Evolutionary conservation across 2,329 filamentous ascomycete species (phyloP).

Genomic region (Paradendryphiella salina): DNA sequence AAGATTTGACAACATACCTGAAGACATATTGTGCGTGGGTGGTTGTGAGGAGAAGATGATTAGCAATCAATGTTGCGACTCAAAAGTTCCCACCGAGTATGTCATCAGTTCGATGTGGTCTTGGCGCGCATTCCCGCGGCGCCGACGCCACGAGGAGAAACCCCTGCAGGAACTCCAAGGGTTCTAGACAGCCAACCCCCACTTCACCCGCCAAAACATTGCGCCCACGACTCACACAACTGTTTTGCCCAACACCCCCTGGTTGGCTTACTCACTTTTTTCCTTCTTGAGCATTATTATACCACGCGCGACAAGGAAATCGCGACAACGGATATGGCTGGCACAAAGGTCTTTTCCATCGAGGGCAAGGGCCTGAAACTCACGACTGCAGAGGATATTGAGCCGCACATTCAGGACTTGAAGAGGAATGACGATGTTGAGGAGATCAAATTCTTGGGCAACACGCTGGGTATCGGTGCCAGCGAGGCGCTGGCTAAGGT

Average conservation of each 20-base stretch:
- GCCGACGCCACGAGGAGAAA: conserved; percentile 12
- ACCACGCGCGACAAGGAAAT: not conserved
- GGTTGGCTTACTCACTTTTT: conserved; percentile 1
- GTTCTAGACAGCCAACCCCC: conserved; percentile 33
- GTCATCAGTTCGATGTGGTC: conserved; percentile 22
- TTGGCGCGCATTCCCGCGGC: conserved; percentile 30
- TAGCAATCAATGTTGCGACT: conserved; percentile 30
- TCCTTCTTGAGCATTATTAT: conserved; percentile 9
- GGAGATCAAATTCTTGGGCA: conserved; percentile 84
- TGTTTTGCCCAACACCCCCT: conserved; percentile 1
- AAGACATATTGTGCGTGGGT: conserved; percentile 40
- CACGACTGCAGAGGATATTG: conserved; percentile 82
- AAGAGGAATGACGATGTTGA: conserved; percentile 73
- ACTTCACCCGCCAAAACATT: conserved; percentile 36
- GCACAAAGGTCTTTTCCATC: conserved; percentile 76
- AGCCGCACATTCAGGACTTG: conserved; percentile 78
- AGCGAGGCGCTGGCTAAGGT: conserved; percentile 83
- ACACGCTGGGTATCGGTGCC: conserved; percentile 88
- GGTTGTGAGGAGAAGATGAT: conserved; percentile 23
- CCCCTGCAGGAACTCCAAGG: conserved; percentile 15
- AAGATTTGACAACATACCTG: conserved; percentile 41
- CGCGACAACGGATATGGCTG: conserved; percentile 46
- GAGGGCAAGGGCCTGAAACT: conserved; percentile 93
- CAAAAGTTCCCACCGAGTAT: conserved; percentile 14
- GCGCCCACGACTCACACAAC: conserved; percentile 7